Percentiles rank a stretch among this genome's conserved stretches.
Conservation (phyloP, 805 yeast genomes). For the Candida fluviatilis region DNA sequence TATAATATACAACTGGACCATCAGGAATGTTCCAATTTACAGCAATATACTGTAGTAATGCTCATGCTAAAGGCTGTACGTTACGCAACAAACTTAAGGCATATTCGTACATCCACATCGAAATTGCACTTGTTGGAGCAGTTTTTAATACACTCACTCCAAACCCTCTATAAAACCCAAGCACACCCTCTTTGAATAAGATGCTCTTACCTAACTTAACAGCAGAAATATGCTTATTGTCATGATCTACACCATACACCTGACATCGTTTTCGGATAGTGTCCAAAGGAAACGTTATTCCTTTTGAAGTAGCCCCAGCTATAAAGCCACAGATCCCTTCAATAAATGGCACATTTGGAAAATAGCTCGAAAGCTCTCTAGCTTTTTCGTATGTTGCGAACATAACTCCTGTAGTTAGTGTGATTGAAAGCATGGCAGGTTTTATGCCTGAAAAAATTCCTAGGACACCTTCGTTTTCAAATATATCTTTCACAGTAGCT, state of each 20-base stretch:
- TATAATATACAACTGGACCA: too few relatives aligned
- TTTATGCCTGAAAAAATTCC: conserved; percentile 50
- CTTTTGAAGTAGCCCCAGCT: conserved; percentile 76
- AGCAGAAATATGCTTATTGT: conserved; percentile 12
- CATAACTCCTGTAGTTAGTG: conserved; percentile 69
- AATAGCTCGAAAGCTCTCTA: conserved; percentile 30
- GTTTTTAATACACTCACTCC: conserved; percentile 67
- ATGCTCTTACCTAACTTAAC: conserved; percentile 34
- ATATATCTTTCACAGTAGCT: conserved; percentile 21
- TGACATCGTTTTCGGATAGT: conserved; percentile 76
- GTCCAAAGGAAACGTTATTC: conserved; percentile 80
- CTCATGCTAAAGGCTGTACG: not conserved
- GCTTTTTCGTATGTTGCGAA: conserved; percentile 63
- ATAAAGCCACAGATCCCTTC: conserved; percentile 64
- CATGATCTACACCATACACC: conserved; percentile 31
- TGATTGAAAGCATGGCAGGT: conserved; percentile 57
- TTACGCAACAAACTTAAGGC: conserved; percentile 11
- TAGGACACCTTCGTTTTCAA: conserved; percentile 26
- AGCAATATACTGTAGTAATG: too few relatives aligned
- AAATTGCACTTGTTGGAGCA: conserved; percentile 73
- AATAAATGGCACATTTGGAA: conserved; percentile 29
- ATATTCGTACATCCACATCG: conserved; percentile 63
- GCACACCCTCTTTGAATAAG: conserved; percentile 51
- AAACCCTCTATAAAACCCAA: conserved; percentile 73
- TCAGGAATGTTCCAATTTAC: too few relatives aligned